phyloP scores from a whole-genome alignment of 495 filamentous ascomycete genomes.

The Polyplosphaeria fusca region DNA sequence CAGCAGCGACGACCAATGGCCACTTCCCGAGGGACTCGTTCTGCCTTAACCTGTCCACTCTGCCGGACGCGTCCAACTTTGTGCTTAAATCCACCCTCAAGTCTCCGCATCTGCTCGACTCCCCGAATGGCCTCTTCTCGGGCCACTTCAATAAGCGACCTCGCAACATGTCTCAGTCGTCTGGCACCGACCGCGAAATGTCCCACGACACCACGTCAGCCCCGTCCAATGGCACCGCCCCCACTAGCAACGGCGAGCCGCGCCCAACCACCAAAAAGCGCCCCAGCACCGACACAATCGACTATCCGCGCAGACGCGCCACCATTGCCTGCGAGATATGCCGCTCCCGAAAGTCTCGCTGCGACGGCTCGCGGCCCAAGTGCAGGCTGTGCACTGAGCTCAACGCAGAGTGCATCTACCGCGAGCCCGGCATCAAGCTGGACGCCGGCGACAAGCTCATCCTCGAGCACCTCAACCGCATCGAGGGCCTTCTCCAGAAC shows the following conservation, averaged over 20 bases:
- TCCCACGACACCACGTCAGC: slow-evolving; percentile 21
- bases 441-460: slow-evolving; percentile 85
- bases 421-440: slow-evolving; percentile 82
- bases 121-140: slow-evolving; percentile 30
- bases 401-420: slow-evolving; percentile 77
- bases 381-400: slow-evolving; percentile 80
- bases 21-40: slow-evolving; percentile 34
- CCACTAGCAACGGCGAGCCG: slow-evolving; percentile 32
- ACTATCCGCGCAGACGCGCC: slow-evolving; percentile 42
- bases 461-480: slow-evolving; percentile 68
- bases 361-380: slow-evolving; percentile 78
- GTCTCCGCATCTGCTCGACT: slow-evolving; percentile 32
- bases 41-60: slow-evolving; percentile 33
- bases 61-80: slow-evolving; percentile 33
- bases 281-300: slow-evolving; percentile 37
- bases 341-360: slow-evolving; percentile 76
- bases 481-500: slow-evolving; percentile 73
- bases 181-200: slow-evolving; percentile 34
- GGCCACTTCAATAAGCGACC: slow-evolving; percentile 32
- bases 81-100: slow-evolving; percentile 30
- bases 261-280: slow-evolving; percentile 32
- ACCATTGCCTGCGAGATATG: slow-evolving; percentile 70
- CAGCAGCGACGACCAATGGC: slow-evolving; percentile 36
- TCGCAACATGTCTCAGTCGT: slow-evolving; percentile 38
- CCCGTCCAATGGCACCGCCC: slow-evolving; percentile 20